Conservation (phyloP, 768 basidiomycete species). For the Scleroderma bovista region DNA sequence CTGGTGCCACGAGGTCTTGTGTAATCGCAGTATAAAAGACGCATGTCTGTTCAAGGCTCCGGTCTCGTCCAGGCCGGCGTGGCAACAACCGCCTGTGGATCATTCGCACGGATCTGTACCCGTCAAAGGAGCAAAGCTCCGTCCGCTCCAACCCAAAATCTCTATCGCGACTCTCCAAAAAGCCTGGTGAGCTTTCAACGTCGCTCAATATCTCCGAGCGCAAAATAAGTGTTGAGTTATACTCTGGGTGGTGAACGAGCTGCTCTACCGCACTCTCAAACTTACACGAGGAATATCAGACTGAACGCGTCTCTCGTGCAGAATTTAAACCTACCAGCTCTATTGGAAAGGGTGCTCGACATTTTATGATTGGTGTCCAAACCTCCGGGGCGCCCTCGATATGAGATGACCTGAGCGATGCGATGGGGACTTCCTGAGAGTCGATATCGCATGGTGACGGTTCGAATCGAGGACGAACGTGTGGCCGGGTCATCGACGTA, state of each 20-base stretch:
- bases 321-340: not conserved
- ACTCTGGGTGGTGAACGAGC: constrained; percentile 84
- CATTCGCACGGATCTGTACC: constrained; percentile 38
- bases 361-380: not conserved
- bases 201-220: constrained; percentile 64
- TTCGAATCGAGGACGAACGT: not conserved
- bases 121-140: constrained; percentile 28
- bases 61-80: constrained; percentile 72
- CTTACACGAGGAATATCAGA: constrained; percentile 33
- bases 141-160: constrained; percentile 25
- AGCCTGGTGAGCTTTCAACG: not conserved
- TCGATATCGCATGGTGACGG: not conserved
- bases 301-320: not conserved
- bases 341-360: not conserved
- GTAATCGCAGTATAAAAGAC: constrained; percentile 44
- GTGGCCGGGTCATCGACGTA: not conserved
- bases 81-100: constrained; percentile 71
- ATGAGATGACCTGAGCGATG: not conserved
- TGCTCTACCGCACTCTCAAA: constrained; percentile 70
- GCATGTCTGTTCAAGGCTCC: constrained; percentile 69
- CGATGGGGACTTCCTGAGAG: no score
- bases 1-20: not conserved
- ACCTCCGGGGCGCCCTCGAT: not conserved
- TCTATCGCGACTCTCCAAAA: constrained; percentile 22
- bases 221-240: constrained; percentile 86